Evolutionary conservation across 2,329 filamentous ascomycete genomes (phyloP), one percentile per base, ranked within the genome.

Genomic region (Colletotrichum orchidophilum): DNA sequence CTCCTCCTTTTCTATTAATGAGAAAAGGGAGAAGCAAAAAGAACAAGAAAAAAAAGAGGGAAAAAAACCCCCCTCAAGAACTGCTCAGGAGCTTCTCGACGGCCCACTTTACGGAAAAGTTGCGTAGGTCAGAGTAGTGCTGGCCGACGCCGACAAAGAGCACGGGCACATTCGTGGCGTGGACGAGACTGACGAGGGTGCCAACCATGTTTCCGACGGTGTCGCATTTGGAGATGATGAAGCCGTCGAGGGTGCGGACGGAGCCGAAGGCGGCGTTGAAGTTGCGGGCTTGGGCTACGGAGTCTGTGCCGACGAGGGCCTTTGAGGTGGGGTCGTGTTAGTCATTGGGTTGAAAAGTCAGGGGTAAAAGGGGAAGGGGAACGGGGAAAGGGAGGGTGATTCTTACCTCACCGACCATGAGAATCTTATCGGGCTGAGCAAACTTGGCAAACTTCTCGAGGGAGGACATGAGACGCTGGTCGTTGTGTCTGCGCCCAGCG

Each of bases 181-280:
- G 96, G 49, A 99, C 96, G 86, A 99, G 96, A 80, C 94, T 97
- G 73, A 99, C 96, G 74, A 99, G 86, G 3, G 96, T 98, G 75
- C 89, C 95, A 53, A 98, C 95, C 95, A 98, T 98, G 83, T 98
- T 96, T n/a, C 96, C 97, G 46, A 99, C 97, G 0, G 96, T 99
- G 83, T 99, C 96, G 81, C 96, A 98, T 83, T 99, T 99, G 72
- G 93, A 96, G 76, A 99, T 98, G 79, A 99, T 97, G 82, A 99
- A 99, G 6, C 96, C 96, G 82, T 99, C 97, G 46, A 99, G 87
- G 31, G 90, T 89, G 68, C 96, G 87, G 15, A 91, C 91, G 5
- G 90, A 87, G 35, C 96, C 97, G 83, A 99, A 98, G 2, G 94
- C 93, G 46, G 92, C 91, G 79, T 98, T 98, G 85, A 99, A 99